Evolutionary conservation across 1,139 yeast genomes (phyloP), one percentile per base, ranked within the genome.

Genomic region (Protomyces inouyei): DNA sequence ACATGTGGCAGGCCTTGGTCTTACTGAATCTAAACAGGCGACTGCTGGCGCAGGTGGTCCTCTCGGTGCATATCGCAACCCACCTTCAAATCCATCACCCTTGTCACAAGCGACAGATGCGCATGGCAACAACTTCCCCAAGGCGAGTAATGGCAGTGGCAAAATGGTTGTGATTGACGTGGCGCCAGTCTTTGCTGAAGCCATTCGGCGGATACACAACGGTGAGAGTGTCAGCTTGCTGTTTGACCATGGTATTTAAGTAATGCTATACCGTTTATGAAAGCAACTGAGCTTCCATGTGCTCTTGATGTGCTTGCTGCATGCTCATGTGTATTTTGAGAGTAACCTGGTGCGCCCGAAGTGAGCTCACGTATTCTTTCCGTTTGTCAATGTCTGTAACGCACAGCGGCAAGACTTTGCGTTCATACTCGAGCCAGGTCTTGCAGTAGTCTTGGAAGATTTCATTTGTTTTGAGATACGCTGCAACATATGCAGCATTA

Each of bases 121-220:
- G 10, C 18, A 18, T 37, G 56, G 53, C 18, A 38, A 52, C n/a
- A 40, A 14, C 10, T 14, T 51, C 5, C 45, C 53, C 21, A 51
- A 28, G 10, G 57, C 63, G 16, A 35, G 36, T 1, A 55, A 40
- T 18, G 40, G 56, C 12, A 43, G 54, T 14, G 63, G 57, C 25
- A 88, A 86, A 73, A 79, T 93, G 71, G 91, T 87, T 70, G 83
- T 86, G 38, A 84, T 93, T 69, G 98, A 93, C 76, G 85, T 93
- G 66, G 85, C 93, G 69, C 87, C 95, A 37, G 95, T 90, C 18
- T 78, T 93, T 67, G 98, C 98, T n/a, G 98, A 93, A 78, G 88
- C 96, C 64, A 88, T 93, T 68, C 86, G 98, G 78, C 86, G 98
- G 74, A 82, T 93, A 73, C 98, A 93, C 77, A 92, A 93, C 74